Conservation (phyloP, 805 yeast species). For the Schizosaccharomyces cryophilus region DNA sequence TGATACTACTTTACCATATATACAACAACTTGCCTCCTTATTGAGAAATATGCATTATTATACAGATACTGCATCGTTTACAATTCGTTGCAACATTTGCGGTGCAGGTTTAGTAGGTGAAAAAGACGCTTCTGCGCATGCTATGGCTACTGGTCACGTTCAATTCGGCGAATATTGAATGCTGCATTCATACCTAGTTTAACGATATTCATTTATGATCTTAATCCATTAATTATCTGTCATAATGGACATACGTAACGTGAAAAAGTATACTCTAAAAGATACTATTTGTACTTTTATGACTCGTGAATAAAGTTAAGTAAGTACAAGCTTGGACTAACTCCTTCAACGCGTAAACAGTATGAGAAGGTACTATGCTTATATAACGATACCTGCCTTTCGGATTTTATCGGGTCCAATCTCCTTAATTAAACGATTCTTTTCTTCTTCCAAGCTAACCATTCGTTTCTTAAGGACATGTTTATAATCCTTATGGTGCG, state of each 20-base stretch:
- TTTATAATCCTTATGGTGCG: not conserved
- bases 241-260: not conserved
- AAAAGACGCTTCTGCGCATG: constrained; percentile 38
- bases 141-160: constrained; percentile 33
- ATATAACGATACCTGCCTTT: not conserved
- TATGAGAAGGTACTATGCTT: not conserved
- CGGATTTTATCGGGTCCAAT: not conserved
- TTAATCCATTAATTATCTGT: not conserved
- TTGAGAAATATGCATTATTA: constrained; percentile 31
- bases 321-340: no score
- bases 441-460: not conserved
- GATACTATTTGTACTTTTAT: no score
- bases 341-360: no score
- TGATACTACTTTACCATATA: not conserved
- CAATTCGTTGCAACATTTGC: constrained; percentile 35
- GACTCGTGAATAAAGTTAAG: no score
- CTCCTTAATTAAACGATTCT: not conserved
- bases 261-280: no score
- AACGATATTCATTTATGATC: not conserved
- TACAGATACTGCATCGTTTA: constrained; percentile 38
- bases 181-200: not conserved
- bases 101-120: constrained; percentile 31
- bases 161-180: constrained; percentile 28
- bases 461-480: not conserved
- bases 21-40: constrained; percentile 17